These are phyloP conservation scores for Tillandsia leiboldiana DNA, from an alignment of 176 grass and related monocot genomes.

Conservation along the genomic window DNA sequence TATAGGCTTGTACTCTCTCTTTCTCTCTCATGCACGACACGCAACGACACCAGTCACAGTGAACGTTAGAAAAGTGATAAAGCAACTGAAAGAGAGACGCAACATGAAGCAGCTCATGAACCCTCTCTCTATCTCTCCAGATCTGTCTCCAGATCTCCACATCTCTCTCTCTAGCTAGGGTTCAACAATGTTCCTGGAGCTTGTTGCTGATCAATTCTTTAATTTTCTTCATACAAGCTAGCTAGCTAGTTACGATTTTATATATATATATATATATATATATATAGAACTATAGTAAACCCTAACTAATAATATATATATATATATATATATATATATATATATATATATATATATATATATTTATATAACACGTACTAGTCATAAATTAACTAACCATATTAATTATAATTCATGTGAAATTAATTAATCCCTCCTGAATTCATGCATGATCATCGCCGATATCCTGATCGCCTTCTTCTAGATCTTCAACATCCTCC, in stretches of 20 bases:
- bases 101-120: slow-evolving; percentile 28
- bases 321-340: background rate
- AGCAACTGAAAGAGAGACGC: slow-evolving; percentile 39
- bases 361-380: slow-evolving; percentile 3
- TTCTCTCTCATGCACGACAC: slow-evolving; percentile 41
- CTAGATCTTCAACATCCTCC: slow-evolving; percentile 10
- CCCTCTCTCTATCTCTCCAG: background rate
- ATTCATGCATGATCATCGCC: slow-evolving; percentile 22
- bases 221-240: too few species aligned
- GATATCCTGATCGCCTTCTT: slow-evolving; percentile 14
- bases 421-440: too few species aligned
- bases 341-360: background rate
- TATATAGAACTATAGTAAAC: background rate
- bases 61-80: slow-evolving; percentile 44
- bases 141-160: background rate
- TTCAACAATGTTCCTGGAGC: slow-evolving; percentile 2
- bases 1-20: background rate
- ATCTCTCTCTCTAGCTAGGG: slow-evolving; percentile 1
- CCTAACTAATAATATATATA: background rate
- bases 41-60: slow-evolving; percentile 31
- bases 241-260: background rate
- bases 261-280: background rate
- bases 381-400: background rate
- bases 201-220: background rate
- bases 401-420: too few species aligned